Conservation (phyloP, 768 basidiomycete genomes). For the Phlebiopsis flavidoalba region DNA sequence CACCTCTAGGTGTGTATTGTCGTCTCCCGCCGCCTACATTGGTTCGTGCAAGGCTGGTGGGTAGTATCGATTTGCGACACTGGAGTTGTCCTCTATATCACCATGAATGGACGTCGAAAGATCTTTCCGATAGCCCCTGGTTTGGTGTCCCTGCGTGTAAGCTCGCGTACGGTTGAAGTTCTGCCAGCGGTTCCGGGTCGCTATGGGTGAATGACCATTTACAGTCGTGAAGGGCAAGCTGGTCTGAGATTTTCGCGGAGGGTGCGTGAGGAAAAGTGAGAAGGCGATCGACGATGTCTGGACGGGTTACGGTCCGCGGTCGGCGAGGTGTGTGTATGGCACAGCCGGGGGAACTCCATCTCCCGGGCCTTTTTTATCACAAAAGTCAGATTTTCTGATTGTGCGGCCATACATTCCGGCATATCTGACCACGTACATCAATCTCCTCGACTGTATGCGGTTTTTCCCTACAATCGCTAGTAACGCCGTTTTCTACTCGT, state of each 20-base stretch:
- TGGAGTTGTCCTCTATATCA: constrained; percentile 23
- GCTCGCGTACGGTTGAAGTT: constrained; percentile 44
- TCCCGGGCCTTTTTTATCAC: constrained; percentile 1
- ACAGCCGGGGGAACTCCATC: constrained; percentile 14
- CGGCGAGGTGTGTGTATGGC: constrained; percentile 22
- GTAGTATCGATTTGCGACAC: constrained; percentile 6
- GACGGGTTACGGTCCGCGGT: constrained; percentile 10
- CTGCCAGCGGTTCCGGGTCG: constrained; percentile 21
- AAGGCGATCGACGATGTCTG: constrained; percentile 14
- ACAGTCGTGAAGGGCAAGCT: constrained; percentile 15
- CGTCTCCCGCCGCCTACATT: constrained; percentile 34
- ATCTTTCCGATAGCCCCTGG: constrained; percentile 51
- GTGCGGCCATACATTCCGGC: not conserved
- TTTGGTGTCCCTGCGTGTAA: constrained; percentile 44
- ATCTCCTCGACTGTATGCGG: constrained; percentile 31
- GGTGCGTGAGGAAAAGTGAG: constrained; percentile 17
- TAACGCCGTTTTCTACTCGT: constrained; percentile 44
- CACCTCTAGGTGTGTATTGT: constrained; percentile 50
- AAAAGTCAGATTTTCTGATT: not conserved
- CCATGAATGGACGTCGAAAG: constrained; percentile 18
- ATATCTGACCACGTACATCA: constrained; percentile 30
- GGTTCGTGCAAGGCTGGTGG: constrained; percentile 1
- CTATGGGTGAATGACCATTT: constrained; percentile 16
- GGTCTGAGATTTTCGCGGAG: constrained; percentile 13
- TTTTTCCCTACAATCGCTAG: constrained; percentile 41